phyloP scores from a whole-genome alignment of 2,329 filamentous ascomycete species.

The Lasiodiplodia theobromae region DNA sequence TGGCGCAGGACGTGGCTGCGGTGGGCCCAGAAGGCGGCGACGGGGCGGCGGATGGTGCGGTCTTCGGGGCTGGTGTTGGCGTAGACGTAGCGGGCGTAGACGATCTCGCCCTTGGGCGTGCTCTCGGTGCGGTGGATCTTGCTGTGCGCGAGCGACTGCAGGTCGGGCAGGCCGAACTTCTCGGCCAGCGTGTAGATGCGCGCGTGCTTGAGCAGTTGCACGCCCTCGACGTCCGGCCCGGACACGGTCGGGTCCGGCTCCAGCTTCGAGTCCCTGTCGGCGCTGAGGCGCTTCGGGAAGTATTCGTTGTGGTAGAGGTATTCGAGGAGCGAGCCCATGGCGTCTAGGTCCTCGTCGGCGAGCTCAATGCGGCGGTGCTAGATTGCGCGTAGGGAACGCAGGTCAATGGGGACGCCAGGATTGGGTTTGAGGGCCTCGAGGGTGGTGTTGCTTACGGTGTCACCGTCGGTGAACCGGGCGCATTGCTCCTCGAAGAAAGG shows the following conservation, averaged over 20 bases:
- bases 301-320: constrained; percentile 88
- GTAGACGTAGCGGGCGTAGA: constrained; percentile 91
- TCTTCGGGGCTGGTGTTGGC: constrained; percentile 75
- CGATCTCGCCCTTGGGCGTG: constrained; percentile 87
- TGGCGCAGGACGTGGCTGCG: constrained; percentile 80
- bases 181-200: constrained; percentile 88
- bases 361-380: constrained; percentile 74
- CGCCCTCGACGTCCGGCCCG: constrained; percentile 75
- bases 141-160: constrained; percentile 79
- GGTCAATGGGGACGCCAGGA: constrained; percentile 28
- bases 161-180: constrained; percentile 69
- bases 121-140: constrained; percentile 94
- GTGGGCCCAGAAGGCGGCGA: constrained; percentile 90
- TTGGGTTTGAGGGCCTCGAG: background rate
- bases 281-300: constrained; percentile 70
- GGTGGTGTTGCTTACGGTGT: constrained; percentile 44
- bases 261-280: constrained; percentile 69
- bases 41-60: constrained; percentile 75
- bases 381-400: constrained; percentile 12
- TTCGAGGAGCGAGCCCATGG: constrained; percentile 80
- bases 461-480: constrained; percentile 66
- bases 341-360: constrained; percentile 70
- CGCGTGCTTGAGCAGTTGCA: constrained; percentile 86
- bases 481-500: constrained; percentile 75
- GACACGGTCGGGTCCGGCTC: constrained; percentile 73